Evolutionary conservation across 2,329 filamentous ascomycete species (phyloP).

Genomic region (Nannizziopsis arthrosporioides): DNA sequence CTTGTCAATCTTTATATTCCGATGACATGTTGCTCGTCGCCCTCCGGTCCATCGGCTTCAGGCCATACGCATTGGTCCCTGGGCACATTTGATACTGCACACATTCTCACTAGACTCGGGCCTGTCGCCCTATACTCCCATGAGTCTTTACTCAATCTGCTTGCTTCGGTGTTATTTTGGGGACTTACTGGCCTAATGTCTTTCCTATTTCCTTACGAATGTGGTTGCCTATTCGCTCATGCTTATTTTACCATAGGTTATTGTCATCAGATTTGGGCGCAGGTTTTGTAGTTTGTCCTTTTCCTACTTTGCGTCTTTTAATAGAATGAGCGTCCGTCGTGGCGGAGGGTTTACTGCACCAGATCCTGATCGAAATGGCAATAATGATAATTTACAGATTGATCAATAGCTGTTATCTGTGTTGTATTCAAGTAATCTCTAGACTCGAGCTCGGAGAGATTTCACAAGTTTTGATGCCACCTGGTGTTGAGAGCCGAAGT

Average conservation of each 20-base stretch:
- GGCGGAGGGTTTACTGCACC: not conserved
- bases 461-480: too few relatives aligned
- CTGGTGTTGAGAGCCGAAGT: not conserved
- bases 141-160: slow-evolving; percentile 6
- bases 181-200: slow-evolving; percentile 9
- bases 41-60: not conserved
- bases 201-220: slow-evolving; percentile 10
- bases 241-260: slow-evolving; percentile 7
- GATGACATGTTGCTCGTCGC: not conserved
- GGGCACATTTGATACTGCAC: slow-evolving; percentile 4
- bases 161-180: slow-evolving; percentile 11
- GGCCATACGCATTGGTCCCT: not conserved
- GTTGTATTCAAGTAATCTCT: not conserved
- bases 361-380: not conserved
- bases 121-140: slow-evolving; percentile 2
- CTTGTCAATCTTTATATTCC: not conserved
- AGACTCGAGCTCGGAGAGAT: too few relatives aligned
- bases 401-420: not conserved
- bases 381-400: not conserved
- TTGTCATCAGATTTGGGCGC: slow-evolving; percentile 7
- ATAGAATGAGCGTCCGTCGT: slow-evolving; percentile 5
- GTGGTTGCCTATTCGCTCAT: slow-evolving; percentile 3
- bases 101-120: slow-evolving; percentile 11
- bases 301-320: slow-evolving; percentile 4
- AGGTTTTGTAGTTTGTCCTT: slow-evolving; percentile 8